Evolutionary conservation across 2,329 filamentous ascomycete genomes (phyloP), one percentile per base, ranked within the genome.

Genomic region (Pyrenophora tritici-repentis): DNA sequence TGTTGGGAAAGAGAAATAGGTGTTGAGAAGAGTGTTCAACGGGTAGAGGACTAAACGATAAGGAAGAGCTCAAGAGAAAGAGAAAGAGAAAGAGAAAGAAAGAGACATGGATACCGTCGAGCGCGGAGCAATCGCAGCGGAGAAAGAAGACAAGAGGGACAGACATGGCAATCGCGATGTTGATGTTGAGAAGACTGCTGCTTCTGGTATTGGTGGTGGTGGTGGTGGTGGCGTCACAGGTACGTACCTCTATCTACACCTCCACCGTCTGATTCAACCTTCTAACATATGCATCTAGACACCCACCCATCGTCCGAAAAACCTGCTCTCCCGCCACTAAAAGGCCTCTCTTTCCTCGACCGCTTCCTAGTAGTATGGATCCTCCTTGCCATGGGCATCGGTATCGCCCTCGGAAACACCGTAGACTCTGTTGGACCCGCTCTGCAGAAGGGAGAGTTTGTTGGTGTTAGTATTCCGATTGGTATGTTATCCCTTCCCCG

Each of bases 361-460:
- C 68, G 75, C 1, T 75, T 78, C 43, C 72, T 80, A 13, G 77
- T 76, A 4, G 43, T 80, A 29, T 79, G 89, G 89, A 92, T 93
- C 52, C 78, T 93, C 20, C 80, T 93, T 0, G 88, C 89, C 38
- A 94, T 94, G 86, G 79, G 82, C 1, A 73, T 91, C 6, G 89
- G 90, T 3, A 86, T 94, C 36, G 75, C 92, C 1, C 74, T 93
- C 0, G 89, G 88, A 5, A 92, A 92, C 71, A 89, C 91, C 53
- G 87, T 89, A 1, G 81, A 83, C 0, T 77, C 76, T 17, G 83
- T 83, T 1, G 85, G 83, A 0, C 80, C 80, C 0, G 81, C 85
- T 0, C 71, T 94, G 12, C 83, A 92, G 56, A 83, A 80, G 61
- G 89, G 89, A 5, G 82, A 83, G 20, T 91, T 93, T 61, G 87